Percentiles rank a stretch among this genome's conserved stretches.
Conservation (phyloP, 106 monocot species). For the Dioscorea zingiberensis region DNA sequence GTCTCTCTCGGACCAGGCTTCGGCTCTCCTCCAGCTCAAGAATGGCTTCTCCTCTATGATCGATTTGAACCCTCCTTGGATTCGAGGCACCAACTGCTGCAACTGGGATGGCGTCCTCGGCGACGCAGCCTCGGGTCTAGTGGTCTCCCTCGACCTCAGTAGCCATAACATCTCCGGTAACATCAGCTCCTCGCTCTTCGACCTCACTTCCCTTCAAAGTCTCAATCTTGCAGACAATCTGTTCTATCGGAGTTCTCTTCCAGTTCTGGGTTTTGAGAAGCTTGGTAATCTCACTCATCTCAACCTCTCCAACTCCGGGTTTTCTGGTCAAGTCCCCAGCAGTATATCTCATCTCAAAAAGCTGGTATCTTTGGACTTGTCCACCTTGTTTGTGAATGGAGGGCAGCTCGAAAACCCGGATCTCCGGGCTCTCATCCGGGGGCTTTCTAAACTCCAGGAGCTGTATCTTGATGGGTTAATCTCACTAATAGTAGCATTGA, state of each 20-base stretch:
- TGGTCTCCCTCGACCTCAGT: background rate
- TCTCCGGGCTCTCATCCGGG: slow-evolving; percentile 13
- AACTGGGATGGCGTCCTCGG: background rate
- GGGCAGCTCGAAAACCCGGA: background rate
- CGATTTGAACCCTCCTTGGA: background rate
- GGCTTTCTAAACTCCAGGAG: slow-evolving; percentile 14
- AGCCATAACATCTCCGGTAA: background rate
- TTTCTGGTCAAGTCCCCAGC: background rate
- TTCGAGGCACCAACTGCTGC: background rate
- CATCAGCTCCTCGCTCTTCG: too few species aligned
- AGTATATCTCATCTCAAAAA: slow-evolving; percentile 2
- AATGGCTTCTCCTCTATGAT: too few species aligned
- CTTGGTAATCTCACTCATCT: slow-evolving; percentile 1
- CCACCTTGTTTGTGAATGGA: background rate
- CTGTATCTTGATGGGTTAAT: slow-evolving; percentile 1
- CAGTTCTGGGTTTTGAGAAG: background rate
- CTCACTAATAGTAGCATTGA: background rate
- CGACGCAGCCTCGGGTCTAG: background rate
- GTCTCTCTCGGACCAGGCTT: too few species aligned
- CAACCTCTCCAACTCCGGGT: slow-evolving; percentile 3
- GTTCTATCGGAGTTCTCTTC: background rate
- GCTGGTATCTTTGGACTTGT: background rate
- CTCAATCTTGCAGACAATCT: background rate
- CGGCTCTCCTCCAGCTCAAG: too few species aligned
- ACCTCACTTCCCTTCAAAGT: background rate